These are phyloP conservation scores for Helotiales sp. DNA, from an alignment of 2,329 filamentous ascomycete genomes.

Conservation along the genomic window DNA sequence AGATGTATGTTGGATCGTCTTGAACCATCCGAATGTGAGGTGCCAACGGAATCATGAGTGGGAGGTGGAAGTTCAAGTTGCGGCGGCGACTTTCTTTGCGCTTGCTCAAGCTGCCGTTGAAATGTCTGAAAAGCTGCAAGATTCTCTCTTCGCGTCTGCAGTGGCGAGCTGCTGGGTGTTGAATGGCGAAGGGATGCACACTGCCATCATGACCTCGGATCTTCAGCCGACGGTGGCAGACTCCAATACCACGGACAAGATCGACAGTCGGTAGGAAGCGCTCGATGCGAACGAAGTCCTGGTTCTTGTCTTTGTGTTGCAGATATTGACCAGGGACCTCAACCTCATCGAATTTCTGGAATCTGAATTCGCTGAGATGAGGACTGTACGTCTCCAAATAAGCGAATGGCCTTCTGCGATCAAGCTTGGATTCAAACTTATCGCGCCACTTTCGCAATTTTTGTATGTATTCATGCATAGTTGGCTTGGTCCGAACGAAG, in stretches of 20 bases:
- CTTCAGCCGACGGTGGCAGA: conserved; percentile 90
- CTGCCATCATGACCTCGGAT: conserved; percentile 98
- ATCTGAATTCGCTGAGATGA: conserved; percentile 93
- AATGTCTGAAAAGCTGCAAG: conserved; percentile 93
- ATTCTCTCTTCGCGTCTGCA: conserved; percentile 95
- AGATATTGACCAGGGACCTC: conserved; percentile 97
- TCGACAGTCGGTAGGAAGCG: conserved; percentile 96
- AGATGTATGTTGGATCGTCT: conserved; percentile 93
- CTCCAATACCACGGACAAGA: conserved; percentile 85
- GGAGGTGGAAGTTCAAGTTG: conserved; percentile 94
- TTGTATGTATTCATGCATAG: conserved; percentile 98
- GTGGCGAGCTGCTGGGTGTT: conserved; percentile 91
- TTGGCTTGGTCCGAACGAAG: conserved; percentile 93
- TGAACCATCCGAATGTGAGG: conserved; percentile 95
- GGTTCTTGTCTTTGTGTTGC: conserved; percentile 98
- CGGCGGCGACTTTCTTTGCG: conserved; percentile 94
- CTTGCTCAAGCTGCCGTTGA: conserved; percentile 89
- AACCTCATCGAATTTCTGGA: conserved; percentile 98
- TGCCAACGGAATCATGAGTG: conserved; percentile 92
- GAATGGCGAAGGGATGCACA: conserved; percentile 94
- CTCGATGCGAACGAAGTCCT: conserved; percentile 97
- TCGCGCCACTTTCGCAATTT: conserved; percentile 95
- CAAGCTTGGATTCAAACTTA: conserved; percentile 96
- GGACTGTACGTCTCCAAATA: conserved; percentile 82
- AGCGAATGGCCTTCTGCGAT: conserved; percentile 62